phyloP scores from a whole-genome alignment of 1,284 basidiomycete species.

The Cutaneotrichosporon cutaneum region DNA sequence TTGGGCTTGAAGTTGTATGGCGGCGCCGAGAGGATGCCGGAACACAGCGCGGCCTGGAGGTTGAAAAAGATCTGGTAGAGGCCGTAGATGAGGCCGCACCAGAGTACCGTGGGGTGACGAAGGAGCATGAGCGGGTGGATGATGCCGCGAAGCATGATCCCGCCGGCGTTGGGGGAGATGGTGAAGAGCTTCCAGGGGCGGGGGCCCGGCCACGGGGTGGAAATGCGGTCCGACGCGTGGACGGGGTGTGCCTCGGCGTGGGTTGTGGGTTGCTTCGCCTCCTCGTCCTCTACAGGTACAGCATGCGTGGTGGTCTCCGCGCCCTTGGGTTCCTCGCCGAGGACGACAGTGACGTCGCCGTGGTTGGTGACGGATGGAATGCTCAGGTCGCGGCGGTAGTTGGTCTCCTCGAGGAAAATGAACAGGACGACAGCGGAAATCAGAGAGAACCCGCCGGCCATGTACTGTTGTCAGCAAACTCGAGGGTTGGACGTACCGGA shows the following conservation, averaged over 20 bases:
- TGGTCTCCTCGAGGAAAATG: constrained; percentile 36
- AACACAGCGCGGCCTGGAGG: constrained; percentile 24
- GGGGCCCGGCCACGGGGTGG: constrained; percentile 21
- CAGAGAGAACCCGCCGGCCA: constrained; percentile 23
- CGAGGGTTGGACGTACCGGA: constrained; percentile 19
- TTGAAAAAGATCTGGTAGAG: constrained; percentile 29
- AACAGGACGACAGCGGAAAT: constrained; percentile 28
- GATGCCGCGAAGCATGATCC: constrained; percentile 24
- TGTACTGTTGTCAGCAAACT: constrained; percentile 5
- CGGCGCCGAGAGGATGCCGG: constrained; percentile 21
- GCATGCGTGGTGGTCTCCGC: neutral
- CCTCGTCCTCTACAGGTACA: neutral
- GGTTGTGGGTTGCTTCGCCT: neutral
- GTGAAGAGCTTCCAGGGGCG: constrained; percentile 8
- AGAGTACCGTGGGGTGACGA: constrained; percentile 22
- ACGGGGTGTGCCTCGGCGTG: neutral
- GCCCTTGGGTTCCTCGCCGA: neutral
- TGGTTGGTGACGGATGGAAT: neutral
- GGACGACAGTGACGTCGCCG: neutral
- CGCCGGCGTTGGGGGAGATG: constrained; percentile 19
- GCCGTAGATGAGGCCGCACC: constrained; percentile 23
- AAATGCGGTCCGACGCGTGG: constrained; percentile 9
- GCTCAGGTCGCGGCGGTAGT: constrained; percentile 19
- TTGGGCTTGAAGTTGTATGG: constrained; percentile 30
- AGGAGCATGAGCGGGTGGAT: constrained; percentile 20